These are phyloP conservation scores for Lactifluus subvellereus DNA, from an alignment of 768 basidiomycete genomes.

Conservation along the genomic window DNA sequence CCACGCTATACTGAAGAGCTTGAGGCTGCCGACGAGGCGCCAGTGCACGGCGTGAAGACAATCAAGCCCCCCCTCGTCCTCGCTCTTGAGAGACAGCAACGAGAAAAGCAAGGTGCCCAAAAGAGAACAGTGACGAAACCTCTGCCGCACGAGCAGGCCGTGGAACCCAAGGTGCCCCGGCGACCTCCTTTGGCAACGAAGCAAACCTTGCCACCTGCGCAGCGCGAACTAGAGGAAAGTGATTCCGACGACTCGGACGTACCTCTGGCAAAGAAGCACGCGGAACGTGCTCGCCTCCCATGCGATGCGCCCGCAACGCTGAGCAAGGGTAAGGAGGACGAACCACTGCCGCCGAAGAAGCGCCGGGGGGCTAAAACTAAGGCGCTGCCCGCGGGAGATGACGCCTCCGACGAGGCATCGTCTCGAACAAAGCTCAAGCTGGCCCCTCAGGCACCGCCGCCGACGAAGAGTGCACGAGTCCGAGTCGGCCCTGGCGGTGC, in stretches of 20 bases:
- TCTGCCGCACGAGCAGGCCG: not conserved
- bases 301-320: not conserved
- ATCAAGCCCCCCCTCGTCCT: not conserved
- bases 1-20: not conserved
- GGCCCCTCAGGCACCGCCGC: not conserved
- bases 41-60: not conserved
- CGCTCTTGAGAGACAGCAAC: not conserved
- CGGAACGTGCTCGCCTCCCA: not conserved
- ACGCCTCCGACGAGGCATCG: not conserved
- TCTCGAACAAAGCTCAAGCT: not conserved
- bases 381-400: not conserved
- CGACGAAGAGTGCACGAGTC: not conserved
- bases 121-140: no score
- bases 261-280: slow-evolving; percentile 5
- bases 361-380: slow-evolving; percentile 1
- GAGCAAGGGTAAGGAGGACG: not conserved
- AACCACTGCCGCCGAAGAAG: not conserved
- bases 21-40: not conserved
- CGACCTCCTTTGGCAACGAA: not conserved
- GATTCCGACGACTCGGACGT: not conserved
- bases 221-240: not conserved
- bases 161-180: not conserved
- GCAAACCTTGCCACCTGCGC: not conserved
- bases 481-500: not conserved
- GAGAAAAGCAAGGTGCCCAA: not conserved